Evolutionary conservation across 2,329 filamentous ascomycete species (phyloP).

Genomic region (Aureobasidium sp.): DNA sequence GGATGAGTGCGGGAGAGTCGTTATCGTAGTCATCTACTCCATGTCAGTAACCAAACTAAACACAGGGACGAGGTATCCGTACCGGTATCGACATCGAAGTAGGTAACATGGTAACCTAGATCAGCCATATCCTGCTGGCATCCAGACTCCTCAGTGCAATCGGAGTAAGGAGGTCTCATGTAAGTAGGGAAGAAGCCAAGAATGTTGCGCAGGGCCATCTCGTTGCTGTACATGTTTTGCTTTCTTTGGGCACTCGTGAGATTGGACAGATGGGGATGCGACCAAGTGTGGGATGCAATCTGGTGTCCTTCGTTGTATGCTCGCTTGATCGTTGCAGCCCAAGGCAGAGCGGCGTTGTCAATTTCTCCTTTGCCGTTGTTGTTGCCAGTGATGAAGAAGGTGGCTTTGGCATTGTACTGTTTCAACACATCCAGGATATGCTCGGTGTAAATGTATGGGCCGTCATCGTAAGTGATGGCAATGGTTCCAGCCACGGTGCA

Average conservation of each 20-base stretch:
- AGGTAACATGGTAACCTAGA: slow-evolving; percentile 52
- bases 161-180: slow-evolving; percentile 42
- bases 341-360: slow-evolving; percentile 40
- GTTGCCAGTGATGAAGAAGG: slow-evolving; percentile 76
- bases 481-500: slow-evolving; percentile 49
- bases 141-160: slow-evolving; percentile 32
- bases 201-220: slow-evolving; percentile 48
- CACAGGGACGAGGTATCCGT: neutral
- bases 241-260: slow-evolving; percentile 35
- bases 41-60: neutral
- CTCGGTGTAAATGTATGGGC: slow-evolving; percentile 61
- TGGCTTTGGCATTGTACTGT: slow-evolving; percentile 59
- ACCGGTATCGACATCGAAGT: slow-evolving; percentile 52
- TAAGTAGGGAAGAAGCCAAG: slow-evolving; percentile 49
- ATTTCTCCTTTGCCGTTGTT: slow-evolving; percentile 44
- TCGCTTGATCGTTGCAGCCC: slow-evolving; percentile 45
- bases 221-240: slow-evolving; percentile 44
- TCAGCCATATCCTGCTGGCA: slow-evolving; percentile 33
- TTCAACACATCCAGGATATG: slow-evolving; percentile 62
- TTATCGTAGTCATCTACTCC: slow-evolving; percentile 45
- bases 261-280: slow-evolving; percentile 41
- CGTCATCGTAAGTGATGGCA: slow-evolving; percentile 81
- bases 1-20: slow-evolving; percentile 37
- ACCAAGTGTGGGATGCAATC: slow-evolving; percentile 51
- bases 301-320: slow-evolving; percentile 50